Evolutionary conservation across 192 early-diverging fungal species (phyloP).

Genomic region (Rhizophagus sp.): DNA sequence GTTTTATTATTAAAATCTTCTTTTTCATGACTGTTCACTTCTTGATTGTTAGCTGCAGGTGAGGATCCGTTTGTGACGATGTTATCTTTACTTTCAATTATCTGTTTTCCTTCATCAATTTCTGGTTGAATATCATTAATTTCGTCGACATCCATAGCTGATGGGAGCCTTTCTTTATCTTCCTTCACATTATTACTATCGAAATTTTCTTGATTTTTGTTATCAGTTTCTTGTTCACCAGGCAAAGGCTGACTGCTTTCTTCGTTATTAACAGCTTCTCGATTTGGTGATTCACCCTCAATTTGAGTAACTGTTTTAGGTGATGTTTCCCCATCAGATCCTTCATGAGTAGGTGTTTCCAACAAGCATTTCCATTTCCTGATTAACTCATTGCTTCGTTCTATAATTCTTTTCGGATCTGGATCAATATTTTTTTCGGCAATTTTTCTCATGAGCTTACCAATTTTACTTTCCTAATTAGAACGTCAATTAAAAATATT

Average conservation of each 20-base stretch:
- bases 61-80: slow-evolving; percentile 4
- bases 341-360: slow-evolving; percentile 29
- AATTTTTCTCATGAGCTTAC: slow-evolving; percentile 47
- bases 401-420: slow-evolving; percentile 35
- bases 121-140: neutral
- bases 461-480: slow-evolving; percentile 45
- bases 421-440: slow-evolving; percentile 33
- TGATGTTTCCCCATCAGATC: slow-evolving; percentile 7
- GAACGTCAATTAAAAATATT: neutral
- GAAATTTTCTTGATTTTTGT: neutral
- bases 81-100: neutral
- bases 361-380: slow-evolving; percentile 43
- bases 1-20: neutral
- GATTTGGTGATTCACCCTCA: neutral
- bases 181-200: neutral
- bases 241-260: neutral
- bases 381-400: slow-evolving; percentile 38
- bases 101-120: neutral
- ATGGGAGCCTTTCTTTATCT: neutral
- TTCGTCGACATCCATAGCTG: neutral
- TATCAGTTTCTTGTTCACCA: neutral
- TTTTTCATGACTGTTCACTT: neutral
- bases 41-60: slow-evolving; percentile 1
- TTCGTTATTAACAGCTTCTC: neutral
- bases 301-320: neutral